Evolutionary conservation across 805 yeast species (phyloP).

Genomic region (Wickerhamomyces chambardii): DNA sequence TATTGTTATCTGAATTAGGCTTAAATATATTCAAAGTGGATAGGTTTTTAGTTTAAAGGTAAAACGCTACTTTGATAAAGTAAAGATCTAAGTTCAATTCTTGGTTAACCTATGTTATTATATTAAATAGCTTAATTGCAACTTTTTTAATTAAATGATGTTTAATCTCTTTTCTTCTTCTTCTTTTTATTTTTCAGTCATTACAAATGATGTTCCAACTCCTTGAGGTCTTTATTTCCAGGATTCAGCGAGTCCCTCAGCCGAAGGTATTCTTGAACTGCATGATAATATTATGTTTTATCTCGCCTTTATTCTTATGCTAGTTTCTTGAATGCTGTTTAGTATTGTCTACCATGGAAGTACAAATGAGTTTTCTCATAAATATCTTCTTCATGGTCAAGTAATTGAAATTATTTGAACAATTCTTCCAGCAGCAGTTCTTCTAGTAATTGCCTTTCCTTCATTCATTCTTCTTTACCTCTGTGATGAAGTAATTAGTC

Average conservation of each 20-base stretch:
- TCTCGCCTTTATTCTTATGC: constrained; percentile 3
- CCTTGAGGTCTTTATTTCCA: constrained; percentile 16
- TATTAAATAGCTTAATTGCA: too few relatives aligned
- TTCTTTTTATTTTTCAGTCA: too few relatives aligned
- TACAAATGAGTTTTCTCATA: constrained; percentile 7
- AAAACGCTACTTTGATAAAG: constrained; percentile 9
- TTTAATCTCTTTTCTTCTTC: too few relatives aligned
- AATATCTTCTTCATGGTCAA: constrained; percentile 17
- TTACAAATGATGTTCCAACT: constrained; percentile 13
- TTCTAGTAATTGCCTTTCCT: constrained; percentile 9
- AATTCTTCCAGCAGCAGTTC: constrained; percentile 13
- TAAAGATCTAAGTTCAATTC: constrained; percentile 10
- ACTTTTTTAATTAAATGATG: too few relatives aligned
- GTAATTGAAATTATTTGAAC: constrained; percentile 17
- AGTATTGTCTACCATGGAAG: constrained; percentile 6
- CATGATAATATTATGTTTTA: constrained; percentile 15
- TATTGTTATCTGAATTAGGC: too few relatives aligned
- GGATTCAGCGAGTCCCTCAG: constrained; percentile 12
- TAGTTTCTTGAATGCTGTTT: constrained; percentile 7
- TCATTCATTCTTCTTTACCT: constrained; percentile 9
- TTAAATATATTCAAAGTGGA: too few relatives aligned
- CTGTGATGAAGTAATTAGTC: constrained; percentile 10
- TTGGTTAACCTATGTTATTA: not conserved
- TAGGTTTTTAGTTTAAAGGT: constrained; percentile 13
- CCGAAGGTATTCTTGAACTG: constrained; percentile 12